phyloP scores from a whole-genome alignment of 2,329 filamentous ascomycete genomes.

The Nemania sp. region DNA sequence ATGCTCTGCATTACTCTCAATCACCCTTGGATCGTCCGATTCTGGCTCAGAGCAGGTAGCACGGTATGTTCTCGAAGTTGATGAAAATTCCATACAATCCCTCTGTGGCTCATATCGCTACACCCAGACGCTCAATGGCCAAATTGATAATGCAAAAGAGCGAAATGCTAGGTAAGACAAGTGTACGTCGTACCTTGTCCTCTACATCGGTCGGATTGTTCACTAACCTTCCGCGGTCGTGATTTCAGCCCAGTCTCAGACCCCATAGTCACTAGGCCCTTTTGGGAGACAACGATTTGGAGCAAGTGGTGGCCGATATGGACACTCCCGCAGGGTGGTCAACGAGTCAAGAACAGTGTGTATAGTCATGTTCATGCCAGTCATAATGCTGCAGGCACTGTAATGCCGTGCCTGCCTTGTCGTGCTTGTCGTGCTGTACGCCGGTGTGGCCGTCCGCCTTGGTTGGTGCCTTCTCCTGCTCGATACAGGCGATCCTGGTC shows the following conservation, averaged over 20 bases:
- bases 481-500: constrained; percentile 35
- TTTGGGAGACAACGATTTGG: constrained; percentile 15
- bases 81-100: no score
- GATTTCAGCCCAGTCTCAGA: background rate
- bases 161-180: no score
- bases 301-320: constrained; percentile 9
- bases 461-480: constrained; percentile 25
- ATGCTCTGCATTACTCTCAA: constrained; percentile 21
- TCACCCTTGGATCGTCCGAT: constrained; percentile 19
- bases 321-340: constrained; percentile 5
- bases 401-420: constrained; percentile 3
- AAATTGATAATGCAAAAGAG: no score
- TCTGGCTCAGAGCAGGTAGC: background rate
- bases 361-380: background rate
- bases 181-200: no score
- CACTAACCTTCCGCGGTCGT: no score
- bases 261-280: constrained; percentile 8
- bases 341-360: constrained; percentile 26
- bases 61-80: background rate
- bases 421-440: background rate
- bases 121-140: no score
- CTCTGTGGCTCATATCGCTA: no score
- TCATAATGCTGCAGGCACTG: constrained; percentile 4
- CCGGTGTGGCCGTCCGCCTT: constrained; percentile 15
- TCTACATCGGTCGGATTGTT: no score